Evolutionary conservation across 75 land plant genomes (phyloP).

Genomic region (Adiantum capillusveneris): DNA sequence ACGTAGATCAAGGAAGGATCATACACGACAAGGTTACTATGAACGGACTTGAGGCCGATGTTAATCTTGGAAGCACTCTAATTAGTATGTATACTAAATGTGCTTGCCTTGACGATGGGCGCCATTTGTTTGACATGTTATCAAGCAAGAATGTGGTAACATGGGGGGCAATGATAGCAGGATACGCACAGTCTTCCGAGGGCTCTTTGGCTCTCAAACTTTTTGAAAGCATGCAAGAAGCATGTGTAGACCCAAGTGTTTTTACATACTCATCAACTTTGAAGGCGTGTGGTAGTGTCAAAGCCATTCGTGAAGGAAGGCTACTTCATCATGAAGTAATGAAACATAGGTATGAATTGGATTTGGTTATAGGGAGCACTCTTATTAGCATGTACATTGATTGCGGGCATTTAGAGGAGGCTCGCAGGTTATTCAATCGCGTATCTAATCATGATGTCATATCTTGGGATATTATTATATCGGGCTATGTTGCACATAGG

Average conservation of each 20-base stretch:
- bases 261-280: constrained; percentile 39
- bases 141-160: constrained; percentile 1
- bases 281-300: constrained; percentile 31
- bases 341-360: constrained; percentile 5
- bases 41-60: neutral
- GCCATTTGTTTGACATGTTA: neutral
- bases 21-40: neutral
- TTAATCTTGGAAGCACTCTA: constrained; percentile 1
- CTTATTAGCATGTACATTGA: constrained; percentile 31
- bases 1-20: neutral
- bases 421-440: constrained; percentile 17
- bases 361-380: neutral
- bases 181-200: constrained; percentile 15
- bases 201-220: constrained; percentile 26
- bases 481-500: constrained; percentile 36
- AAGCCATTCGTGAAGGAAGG: constrained; percentile 6
- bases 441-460: constrained; percentile 20
- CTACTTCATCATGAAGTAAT: constrained; percentile 15
- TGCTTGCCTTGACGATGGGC: neutral
- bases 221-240: constrained; percentile 10
- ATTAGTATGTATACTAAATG: neutral
- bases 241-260: constrained; percentile 15
- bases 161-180: constrained; percentile 24
- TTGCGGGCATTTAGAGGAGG: neutral
- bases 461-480: constrained; percentile 45